Evolutionary conservation across 2,329 filamentous ascomycete species (phyloP), one percentile per base, ranked within the genome.

Genomic region (Pseudonectria foliicola): DNA sequence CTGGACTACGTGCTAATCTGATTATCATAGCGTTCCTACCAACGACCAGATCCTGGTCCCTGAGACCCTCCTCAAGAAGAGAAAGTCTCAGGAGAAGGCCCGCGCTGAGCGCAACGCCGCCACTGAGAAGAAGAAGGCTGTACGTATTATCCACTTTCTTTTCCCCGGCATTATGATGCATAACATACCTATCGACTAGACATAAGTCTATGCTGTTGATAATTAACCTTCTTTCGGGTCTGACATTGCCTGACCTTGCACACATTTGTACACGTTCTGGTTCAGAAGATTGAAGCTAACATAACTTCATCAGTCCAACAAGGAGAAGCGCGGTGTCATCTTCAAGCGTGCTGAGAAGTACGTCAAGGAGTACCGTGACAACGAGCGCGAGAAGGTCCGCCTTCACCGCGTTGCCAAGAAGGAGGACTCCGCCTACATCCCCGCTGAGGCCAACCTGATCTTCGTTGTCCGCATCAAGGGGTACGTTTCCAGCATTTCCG

Each of bases 261-360:
- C 42, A 35, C 43, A 41, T 33, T 39, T 40, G 31, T 50, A 39
- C 14, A 39, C 16, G 38, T 31, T 31, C 14, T 24, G 45, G 23
- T 35, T 40, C 25, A 33, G 34, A 35, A 48, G 18, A 35, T 35
- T 39, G 39, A 39, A 55, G 18, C 63, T 71, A 49, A 71, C 60
- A 51, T n/a, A 52, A 53, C 51, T 46, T 44, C 29, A 48, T 61
- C 57, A 98, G 87, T 82, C 85, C 75, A 92, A 85, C 80, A 98
- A 96, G 82, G 84, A 94, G 77, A 98, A 96, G 85, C 89, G 92
- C 62, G 75, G 77, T 56, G 85, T 90, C 64, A 95, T 98, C 82
- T 98, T 98, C 87, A 95, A 96, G 82, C 89, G 92, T 70, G 92
- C 92, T 59, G 92, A 98, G 80, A 89, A 92, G 71, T 98, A 98